A percentile compares a stretch with the other conserved stretches of the same genome.
Evolutionary conservation across 2,329 filamentous ascomycete species (phyloP).

Genomic region (Colletotrichum abscissum): DNA sequence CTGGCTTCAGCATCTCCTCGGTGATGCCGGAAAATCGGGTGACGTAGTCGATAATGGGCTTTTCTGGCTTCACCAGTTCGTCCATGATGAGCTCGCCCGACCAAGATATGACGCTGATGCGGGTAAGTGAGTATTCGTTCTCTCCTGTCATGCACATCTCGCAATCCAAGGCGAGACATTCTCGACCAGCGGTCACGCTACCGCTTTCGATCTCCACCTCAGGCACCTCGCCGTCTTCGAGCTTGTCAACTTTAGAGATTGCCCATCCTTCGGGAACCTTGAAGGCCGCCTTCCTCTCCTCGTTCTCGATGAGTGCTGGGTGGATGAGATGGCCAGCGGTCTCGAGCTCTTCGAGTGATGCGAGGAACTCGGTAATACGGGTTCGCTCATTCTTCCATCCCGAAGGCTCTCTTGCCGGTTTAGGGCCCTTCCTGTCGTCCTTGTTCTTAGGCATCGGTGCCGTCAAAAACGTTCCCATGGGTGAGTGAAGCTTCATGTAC

Average conservation of each 20-base stretch:
- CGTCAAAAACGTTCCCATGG: slow-evolving; percentile 85
- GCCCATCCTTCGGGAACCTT: slow-evolving; percentile 81
- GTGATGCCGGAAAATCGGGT: slow-evolving; percentile 95
- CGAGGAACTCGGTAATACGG: slow-evolving; percentile 83
- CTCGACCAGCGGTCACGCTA: slow-evolving; percentile 84
- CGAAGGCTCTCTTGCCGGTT: slow-evolving; percentile 71
- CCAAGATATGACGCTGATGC: slow-evolving; percentile 90
- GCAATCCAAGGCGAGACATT: slow-evolving; percentile 87
- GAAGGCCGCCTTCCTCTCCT: slow-evolving; percentile 64
- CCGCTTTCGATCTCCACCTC: slow-evolving; percentile 81
- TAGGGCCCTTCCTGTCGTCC: slow-evolving; percentile 65
- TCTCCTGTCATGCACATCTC: slow-evolving; percentile 96
- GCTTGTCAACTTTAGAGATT: slow-evolving; percentile 75
- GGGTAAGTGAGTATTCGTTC: slow-evolving; percentile 83
- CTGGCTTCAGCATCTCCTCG: slow-evolving; percentile 80
- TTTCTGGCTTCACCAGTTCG: slow-evolving; percentile 89
- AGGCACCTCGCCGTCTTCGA: slow-evolving; percentile 75
- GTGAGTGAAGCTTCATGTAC: slow-evolving; percentile 84
- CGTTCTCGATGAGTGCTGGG: slow-evolving; percentile 75
- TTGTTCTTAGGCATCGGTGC: slow-evolving; percentile 76
- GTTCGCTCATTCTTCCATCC: slow-evolving; percentile 81
- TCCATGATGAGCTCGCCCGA: slow-evolving; percentile 85
- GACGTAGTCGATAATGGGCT: slow-evolving; percentile 91
- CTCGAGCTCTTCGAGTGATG: slow-evolving; percentile 76
- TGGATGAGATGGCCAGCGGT: slow-evolving; percentile 90